These are phyloP conservation scores for Plasmodium chabaudi DNA, from an alignment of 169 alveolate species.

Conservation along the genomic window DNA sequence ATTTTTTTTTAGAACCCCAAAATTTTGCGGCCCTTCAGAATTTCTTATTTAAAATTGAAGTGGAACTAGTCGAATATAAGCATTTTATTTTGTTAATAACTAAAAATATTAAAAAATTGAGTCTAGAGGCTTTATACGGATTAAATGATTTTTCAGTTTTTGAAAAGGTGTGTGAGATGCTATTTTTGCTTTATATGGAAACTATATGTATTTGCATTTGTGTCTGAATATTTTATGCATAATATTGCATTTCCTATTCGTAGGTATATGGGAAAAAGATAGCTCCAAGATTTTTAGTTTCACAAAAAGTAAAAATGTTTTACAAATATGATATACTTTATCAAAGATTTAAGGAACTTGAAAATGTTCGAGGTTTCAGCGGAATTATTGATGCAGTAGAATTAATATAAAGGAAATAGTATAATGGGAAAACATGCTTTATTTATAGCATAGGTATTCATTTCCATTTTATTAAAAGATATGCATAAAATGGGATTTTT, in stretches of 20 bases:
- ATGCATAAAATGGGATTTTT: no score
- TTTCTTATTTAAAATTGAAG: constrained; percentile 62
- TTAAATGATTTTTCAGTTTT: constrained; percentile 68
- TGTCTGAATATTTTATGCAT: neutral
- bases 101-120: constrained; percentile 20
- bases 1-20: constrained; percentile 37
- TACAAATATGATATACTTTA: constrained; percentile 57
- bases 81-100: constrained; percentile 54
- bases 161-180: constrained; percentile 44
- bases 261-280: constrained; percentile 72
- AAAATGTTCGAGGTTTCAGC: constrained; percentile 59
- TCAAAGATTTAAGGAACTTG: constrained; percentile 62
- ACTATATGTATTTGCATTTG: constrained; percentile 1
- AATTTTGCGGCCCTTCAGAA: constrained; percentile 54
- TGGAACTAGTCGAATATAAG: constrained; percentile 64
- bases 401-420: constrained; percentile 14
- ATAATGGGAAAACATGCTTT: neutral
- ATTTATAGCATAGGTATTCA: neutral
- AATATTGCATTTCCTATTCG: neutral
- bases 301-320: constrained; percentile 49
- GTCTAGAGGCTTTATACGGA: constrained; percentile 63
- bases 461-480: neutral
- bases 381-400: constrained; percentile 75
- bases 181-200: constrained; percentile 10
- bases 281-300: constrained; percentile 66